Evolutionary conservation across 2,329 filamentous ascomycete genomes (phyloP).

Genomic region (Neonectria ditissima): DNA sequence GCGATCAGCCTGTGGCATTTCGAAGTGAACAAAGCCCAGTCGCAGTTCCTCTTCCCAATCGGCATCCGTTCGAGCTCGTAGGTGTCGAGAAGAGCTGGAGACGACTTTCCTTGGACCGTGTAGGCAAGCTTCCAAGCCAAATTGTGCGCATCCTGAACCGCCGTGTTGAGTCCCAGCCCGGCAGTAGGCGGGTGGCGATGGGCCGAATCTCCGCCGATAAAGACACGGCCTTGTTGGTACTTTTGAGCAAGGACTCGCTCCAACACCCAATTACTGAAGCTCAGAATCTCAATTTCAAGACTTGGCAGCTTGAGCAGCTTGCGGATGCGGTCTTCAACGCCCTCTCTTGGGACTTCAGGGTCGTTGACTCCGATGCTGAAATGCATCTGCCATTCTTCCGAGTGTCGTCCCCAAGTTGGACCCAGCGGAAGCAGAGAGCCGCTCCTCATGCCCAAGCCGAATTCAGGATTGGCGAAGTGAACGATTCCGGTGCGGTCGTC

Average conservation of each 20-base stretch:
- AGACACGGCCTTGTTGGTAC: conserved; percentile 2
- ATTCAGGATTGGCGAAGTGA: conserved; percentile 2
- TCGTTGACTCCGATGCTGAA: conserved; percentile 1
- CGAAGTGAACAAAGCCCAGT: conserved; percentile 7
- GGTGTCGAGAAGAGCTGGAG: neutral
- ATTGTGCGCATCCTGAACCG: neutral
- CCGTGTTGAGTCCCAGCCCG: conserved; percentile 6
- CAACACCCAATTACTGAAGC: neutral
- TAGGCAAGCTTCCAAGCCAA: conserved; percentile 3
- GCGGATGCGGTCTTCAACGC: neutral
- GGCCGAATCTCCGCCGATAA: conserved; percentile 2
- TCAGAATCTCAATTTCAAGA: neutral
- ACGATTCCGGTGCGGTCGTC: neutral
- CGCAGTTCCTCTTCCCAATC: neutral
- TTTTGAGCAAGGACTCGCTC: neutral
- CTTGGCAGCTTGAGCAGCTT: conserved; percentile 3
- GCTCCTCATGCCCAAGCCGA: neutral
- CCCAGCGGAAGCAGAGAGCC: conserved; percentile 1
- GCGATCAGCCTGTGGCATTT: neutral
- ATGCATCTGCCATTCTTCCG: conserved; percentile 2
- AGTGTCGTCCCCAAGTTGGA: conserved; percentile 1
- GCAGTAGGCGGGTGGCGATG: neutral
- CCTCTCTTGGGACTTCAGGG: neutral
- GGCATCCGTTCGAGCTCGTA: neutral
- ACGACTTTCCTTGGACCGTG: neutral